phyloP scores from a whole-genome alignment of 441 rosid species.

The Brassica hybrid region DNA sequence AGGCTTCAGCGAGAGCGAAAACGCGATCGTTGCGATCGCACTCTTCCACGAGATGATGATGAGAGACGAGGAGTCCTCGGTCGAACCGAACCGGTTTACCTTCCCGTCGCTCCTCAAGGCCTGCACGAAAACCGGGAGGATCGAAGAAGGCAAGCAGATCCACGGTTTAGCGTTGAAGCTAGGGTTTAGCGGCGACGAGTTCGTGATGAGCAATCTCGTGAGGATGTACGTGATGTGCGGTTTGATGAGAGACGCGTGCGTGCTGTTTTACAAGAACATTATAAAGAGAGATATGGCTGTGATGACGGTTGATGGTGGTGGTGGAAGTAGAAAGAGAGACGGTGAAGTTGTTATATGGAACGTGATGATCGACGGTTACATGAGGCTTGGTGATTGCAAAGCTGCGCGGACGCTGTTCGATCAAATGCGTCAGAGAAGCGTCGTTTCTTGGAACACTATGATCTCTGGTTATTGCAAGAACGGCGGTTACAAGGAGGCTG shows the following conservation, averaged over 20 bases:
- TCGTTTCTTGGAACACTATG: constrained; percentile 67
- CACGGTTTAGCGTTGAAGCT: constrained; percentile 61
- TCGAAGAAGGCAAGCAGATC: constrained; percentile 63
- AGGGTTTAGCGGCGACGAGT: constrained; percentile 60
- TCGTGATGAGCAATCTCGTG: constrained; percentile 64
- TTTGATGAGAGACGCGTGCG: constrained; percentile 52
- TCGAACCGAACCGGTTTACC: constrained; percentile 62
- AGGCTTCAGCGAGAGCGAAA: constrained; percentile 55
- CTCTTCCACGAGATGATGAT: constrained; percentile 52
- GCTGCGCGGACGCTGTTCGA: constrained; percentile 52
- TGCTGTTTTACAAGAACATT: constrained; percentile 47
- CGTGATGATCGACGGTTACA: constrained; percentile 64
- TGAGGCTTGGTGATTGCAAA: constrained; percentile 50
- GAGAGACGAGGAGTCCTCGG: constrained; percentile 23
- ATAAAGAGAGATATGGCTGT: constrained; percentile 25
- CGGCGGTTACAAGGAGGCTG: constrained; percentile 56
- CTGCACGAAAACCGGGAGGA: constrained; percentile 52
- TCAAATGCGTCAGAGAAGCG: constrained; percentile 59
- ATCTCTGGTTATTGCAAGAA: constrained; percentile 63
- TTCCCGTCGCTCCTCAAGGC: constrained; percentile 75
- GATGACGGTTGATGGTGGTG: constrained; percentile 22
- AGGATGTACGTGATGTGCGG: constrained; percentile 62
- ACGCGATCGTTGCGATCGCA: constrained; percentile 45
- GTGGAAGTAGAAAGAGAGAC: constrained; percentile 44
- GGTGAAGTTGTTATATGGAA: constrained; percentile 68